A percentile compares a stretch with the other conserved stretches of the same genome.
Evolutionary conservation across 176 grass and related monocot genomes (phyloP).

Genomic region (Typha latifolia): DNA sequence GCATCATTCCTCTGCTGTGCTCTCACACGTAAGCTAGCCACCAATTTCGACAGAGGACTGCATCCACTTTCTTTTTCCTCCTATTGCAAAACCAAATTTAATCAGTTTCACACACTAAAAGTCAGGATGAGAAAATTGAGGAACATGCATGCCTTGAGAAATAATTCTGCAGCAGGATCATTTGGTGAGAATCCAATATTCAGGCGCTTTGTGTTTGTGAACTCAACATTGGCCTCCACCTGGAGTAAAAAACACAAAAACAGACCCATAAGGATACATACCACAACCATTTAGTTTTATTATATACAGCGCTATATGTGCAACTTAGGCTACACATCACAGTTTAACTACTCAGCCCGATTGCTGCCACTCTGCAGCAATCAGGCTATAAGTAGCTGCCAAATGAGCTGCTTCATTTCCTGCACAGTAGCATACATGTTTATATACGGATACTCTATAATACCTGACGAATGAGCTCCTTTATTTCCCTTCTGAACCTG

Average conservation of each 20-base stretch:
- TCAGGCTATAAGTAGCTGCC: too few relatives aligned
- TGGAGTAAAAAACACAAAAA: constrained; percentile 27
- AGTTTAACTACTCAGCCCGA: too few relatives aligned
- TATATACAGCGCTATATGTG: too few relatives aligned
- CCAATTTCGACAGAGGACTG: constrained; percentile 75
- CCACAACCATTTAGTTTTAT: too few relatives aligned
- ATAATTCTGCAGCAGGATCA: constrained; percentile 61
- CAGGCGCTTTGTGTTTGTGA: constrained; percentile 41
- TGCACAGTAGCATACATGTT: background rate
- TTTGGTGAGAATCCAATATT: constrained; percentile 57
- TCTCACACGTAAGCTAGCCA: constrained; percentile 52
- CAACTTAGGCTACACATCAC: too few relatives aligned
- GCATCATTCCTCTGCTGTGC: constrained; percentile 53
- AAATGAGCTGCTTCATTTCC: too few relatives aligned
- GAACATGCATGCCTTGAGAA: constrained; percentile 46
- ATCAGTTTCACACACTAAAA: constrained; percentile 7
- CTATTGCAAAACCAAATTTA: constrained; percentile 34
- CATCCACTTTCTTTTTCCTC: constrained; percentile 53
- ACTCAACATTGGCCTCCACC: constrained; percentile 67
- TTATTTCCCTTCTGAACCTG: constrained; percentile 79
- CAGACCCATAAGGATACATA: background rate
- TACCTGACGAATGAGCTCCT: constrained; percentile 87
- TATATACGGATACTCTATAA: background rate
- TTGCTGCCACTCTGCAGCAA: too few relatives aligned
- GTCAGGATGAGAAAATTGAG: constrained; percentile 14